Evolutionary conservation across 192 early-diverging fungal species (phyloP).

Genomic region (Lobulomyces angularis): DNA sequence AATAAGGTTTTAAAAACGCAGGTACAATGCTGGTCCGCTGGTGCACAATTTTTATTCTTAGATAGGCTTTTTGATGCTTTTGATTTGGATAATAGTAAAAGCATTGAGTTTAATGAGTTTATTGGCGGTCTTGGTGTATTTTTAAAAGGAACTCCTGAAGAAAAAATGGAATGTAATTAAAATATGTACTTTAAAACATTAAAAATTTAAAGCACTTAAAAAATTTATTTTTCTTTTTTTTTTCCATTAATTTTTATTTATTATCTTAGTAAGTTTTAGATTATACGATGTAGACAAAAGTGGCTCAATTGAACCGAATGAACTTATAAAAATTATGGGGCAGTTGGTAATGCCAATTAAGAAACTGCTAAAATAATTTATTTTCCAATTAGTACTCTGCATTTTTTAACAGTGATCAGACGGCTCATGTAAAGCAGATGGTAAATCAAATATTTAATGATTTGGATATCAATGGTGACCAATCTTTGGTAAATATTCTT

Average conservation of each 20-base stretch:
- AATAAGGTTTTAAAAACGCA: slow-evolving; percentile 39
- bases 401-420: slow-evolving; percentile 55
- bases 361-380: not conserved
- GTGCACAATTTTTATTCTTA: slow-evolving; percentile 56
- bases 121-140: slow-evolving; percentile 56
- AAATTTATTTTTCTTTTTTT: slow-evolving; percentile 1
- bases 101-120: slow-evolving; percentile 48
- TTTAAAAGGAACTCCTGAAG: slow-evolving; percentile 63
- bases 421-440: slow-evolving; percentile 45
- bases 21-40: slow-evolving; percentile 38
- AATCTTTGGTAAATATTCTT: slow-evolving; percentile 43
- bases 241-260: not conserved
- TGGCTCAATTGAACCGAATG: slow-evolving; percentile 59
- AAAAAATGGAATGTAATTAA: slow-evolving; percentile 56
- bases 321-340: slow-evolving; percentile 57
- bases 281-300: slow-evolving; percentile 69
- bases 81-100: slow-evolving; percentile 52
- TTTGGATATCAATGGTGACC: slow-evolving; percentile 67
- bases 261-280: slow-evolving; percentile 54
- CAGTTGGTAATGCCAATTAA: slow-evolving; percentile 45
- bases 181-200: slow-evolving; percentile 18
- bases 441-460: slow-evolving; percentile 67
- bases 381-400: slow-evolving; percentile 25
- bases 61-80: slow-evolving; percentile 67
- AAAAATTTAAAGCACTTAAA: too few relatives aligned